Evolutionary conservation across 148 eudicot genomes (phyloP), one percentile per base, ranked within the genome.

Genomic region (Dysphania ambrosioides): DNA sequence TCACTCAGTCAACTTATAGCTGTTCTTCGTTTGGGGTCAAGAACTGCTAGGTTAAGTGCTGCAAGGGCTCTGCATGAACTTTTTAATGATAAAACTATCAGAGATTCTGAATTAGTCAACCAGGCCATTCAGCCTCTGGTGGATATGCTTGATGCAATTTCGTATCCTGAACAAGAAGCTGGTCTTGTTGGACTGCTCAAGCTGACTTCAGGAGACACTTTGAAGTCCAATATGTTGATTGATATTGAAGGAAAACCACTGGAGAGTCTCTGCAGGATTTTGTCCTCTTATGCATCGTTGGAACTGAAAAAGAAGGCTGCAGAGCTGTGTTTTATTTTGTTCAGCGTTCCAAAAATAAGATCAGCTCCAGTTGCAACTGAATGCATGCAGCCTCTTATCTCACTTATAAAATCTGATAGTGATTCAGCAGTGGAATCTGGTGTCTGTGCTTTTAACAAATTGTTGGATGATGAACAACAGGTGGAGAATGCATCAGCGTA

Each of bases 1-100:
- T 88, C 91, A 63, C 68, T 86, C 68, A 82, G 81, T 66, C 93
- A 92, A 78, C 91, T 90, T 56, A 81, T 92, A 79, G 97, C 93
- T 71, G 93, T 90, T 78, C 84, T 92, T 42, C 93, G 80, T 71
- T 82, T 92, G 85, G 97, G 97, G 23, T 88, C 91, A 12, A 88
- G 90, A 83, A 85, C 64, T 71, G 80, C 97, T 70, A 83, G 95
- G 74, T 72, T 88, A 62, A 90, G 90, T 84, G 88, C 95, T 78
- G 92, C 90, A 49, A 83, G 87, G 69, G 91, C 95, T 77, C 84
- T 92, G 42, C 74, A 83, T 76, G 85, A 88, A 79, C 88, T 90
- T 41, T 90, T 92, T 78, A 76, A 87, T 74, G 85, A 83, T 38
- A 91, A 88, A 44, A 51, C 81, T 59, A 83, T 92, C 5, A 85